Conservation (phyloP, 164 flowering plant species). For the Tinospora cordifolia region DNA sequence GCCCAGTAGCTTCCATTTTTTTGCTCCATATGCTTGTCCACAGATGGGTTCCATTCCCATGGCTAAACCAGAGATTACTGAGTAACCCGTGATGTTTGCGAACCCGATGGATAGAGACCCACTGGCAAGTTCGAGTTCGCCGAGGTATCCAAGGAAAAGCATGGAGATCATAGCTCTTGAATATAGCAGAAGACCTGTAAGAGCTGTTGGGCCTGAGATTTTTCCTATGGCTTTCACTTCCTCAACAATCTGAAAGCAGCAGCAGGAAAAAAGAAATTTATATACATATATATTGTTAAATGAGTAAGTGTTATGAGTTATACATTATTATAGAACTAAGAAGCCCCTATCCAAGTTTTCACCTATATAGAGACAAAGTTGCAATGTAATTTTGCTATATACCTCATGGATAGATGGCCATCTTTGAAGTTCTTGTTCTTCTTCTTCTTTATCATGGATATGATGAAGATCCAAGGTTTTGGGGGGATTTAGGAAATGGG, state of each 20-base stretch:
- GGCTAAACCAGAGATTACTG: constrained; percentile 26
- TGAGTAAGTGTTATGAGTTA: background rate
- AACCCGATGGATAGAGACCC: constrained; percentile 27
- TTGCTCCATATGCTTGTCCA: constrained; percentile 26
- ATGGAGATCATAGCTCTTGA: constrained; percentile 26
- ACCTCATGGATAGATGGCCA: constrained; percentile 21
- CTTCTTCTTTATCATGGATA: constrained; percentile 2
- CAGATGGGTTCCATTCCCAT: constrained; percentile 32
- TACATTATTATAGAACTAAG: no score
- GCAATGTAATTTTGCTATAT: background rate
- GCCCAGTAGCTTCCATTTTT: constrained; percentile 22
- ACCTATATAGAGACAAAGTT: no score
- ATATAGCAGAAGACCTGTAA: constrained; percentile 23
- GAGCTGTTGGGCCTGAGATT: constrained; percentile 22
- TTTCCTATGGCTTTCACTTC: constrained; percentile 21
- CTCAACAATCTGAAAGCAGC: constrained; percentile 16
- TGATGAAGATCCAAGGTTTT: constrained; percentile 10
- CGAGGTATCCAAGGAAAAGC: constrained; percentile 24
- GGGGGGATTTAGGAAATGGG: constrained; percentile 13
- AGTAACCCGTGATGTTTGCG: constrained; percentile 32
- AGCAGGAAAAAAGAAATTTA: background rate
- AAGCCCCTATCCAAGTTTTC: no score
- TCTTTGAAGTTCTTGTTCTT: constrained; percentile 22
- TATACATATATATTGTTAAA: background rate
- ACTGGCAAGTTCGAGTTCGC: constrained; percentile 25